These are phyloP conservation scores for Aspergillus niger DNA, from an alignment of 2,329 filamentous ascomycete genomes.

Conservation along the genomic window DNA sequence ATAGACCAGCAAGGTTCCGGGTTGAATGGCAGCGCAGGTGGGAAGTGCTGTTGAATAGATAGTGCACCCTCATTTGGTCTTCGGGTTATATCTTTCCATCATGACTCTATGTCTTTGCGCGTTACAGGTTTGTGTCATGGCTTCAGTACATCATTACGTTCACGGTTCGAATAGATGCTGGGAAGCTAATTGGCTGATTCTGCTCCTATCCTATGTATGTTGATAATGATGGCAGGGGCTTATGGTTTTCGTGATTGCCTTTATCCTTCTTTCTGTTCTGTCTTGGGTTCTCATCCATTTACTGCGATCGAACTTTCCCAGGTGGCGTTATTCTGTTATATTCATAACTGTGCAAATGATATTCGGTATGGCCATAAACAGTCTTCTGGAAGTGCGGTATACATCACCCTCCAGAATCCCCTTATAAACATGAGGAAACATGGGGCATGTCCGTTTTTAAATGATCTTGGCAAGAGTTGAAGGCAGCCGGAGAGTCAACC, in stretches of 20 bases:
- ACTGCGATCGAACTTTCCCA: background rate
- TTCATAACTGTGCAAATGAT: slow-evolving; percentile 3
- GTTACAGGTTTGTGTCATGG: background rate
- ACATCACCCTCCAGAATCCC: background rate
- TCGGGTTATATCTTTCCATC: slow-evolving; percentile 16
- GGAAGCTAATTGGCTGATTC: slow-evolving; percentile 1
- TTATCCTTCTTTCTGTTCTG: background rate
- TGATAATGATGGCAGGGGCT: slow-evolving; percentile 12
- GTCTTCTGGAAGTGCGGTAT: background rate
- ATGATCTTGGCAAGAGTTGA: background rate
- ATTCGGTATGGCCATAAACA: background rate
- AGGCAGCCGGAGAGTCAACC: no score
- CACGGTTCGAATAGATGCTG: background rate
- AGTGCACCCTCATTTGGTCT: slow-evolving; percentile 19
- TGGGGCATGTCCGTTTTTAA: background rate
- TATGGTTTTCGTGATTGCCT: slow-evolving; percentile 1
- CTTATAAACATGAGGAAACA: background rate
- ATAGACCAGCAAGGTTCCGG: slow-evolving; percentile 64
- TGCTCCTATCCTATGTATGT: slow-evolving; percentile 9
- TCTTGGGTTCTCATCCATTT: background rate
- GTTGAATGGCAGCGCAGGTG: slow-evolving; percentile 53
- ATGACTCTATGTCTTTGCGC: background rate
- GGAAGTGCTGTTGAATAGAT: slow-evolving; percentile 72
- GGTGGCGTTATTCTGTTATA: background rate
- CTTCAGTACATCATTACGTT: background rate